A percentile compares a stretch with the other conserved stretches of the same genome.
Evolutionary conservation across 1,284 basidiomycete species (phyloP).

Genomic region (Trichosporon faecale): DNA sequence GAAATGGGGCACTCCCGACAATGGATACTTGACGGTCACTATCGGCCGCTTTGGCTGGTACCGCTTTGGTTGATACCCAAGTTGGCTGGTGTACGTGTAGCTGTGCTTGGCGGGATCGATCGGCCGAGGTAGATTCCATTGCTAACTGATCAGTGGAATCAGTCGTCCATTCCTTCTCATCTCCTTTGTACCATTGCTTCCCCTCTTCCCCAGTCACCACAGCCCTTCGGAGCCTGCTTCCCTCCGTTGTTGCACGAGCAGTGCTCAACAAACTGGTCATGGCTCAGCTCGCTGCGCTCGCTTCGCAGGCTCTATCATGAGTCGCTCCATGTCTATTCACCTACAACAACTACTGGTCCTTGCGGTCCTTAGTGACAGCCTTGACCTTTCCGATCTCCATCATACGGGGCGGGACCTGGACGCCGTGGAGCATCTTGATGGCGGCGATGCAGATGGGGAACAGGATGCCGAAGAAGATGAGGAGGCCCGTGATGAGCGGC

Average conservation of each 20-base stretch:
- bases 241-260: neutral
- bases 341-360: slow-evolving; percentile 62
- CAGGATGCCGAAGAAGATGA: slow-evolving; percentile 67
- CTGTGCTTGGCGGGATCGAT: too few relatives aligned
- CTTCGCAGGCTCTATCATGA: neutral
- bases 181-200: too few relatives aligned
- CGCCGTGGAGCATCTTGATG: slow-evolving; percentile 66
- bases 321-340: slow-evolving; percentile 3
- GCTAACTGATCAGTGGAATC: too few relatives aligned
- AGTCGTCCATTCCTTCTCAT: too few relatives aligned
- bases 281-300: neutral
- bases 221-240: too few relatives aligned
- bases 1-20: neutral
- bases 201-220: too few relatives aligned
- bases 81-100: too few relatives aligned
- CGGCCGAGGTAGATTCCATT: too few relatives aligned
- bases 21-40: neutral
- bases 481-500: slow-evolving; percentile 66
- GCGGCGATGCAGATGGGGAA: slow-evolving; percentile 67
- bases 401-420: slow-evolving; percentile 61
- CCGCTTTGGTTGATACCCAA: too few relatives aligned
- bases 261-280: too few relatives aligned
- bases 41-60: too few relatives aligned
- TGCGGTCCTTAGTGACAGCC: slow-evolving; percentile 64
- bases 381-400: slow-evolving; percentile 47